Evolutionary conservation across 2,329 filamentous ascomycete species (phyloP).

Genomic region (Elsinoe ampelina): DNA sequence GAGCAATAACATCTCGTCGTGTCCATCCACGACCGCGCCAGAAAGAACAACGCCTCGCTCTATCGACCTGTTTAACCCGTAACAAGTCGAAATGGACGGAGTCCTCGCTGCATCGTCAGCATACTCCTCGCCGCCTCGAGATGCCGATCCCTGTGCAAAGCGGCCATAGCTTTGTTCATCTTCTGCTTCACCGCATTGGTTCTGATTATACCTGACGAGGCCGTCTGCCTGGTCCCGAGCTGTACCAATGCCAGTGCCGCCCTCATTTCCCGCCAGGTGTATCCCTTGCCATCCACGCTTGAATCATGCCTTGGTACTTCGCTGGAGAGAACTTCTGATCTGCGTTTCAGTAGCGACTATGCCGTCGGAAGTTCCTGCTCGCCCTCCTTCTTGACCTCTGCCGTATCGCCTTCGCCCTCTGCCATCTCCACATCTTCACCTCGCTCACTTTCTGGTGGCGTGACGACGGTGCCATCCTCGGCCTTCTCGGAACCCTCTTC

Average conservation of each 20-base stretch:
- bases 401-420: conserved; percentile 16
- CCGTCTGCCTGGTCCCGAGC: too few species aligned
- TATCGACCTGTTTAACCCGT: background rate
- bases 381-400: conserved; percentile 12
- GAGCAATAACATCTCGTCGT: background rate
- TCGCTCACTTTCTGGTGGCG: conserved; percentile 10
- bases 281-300: too few species aligned
- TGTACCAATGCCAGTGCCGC: too few species aligned
- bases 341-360: background rate
- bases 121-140: too few species aligned
- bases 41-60: background rate
- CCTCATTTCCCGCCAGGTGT: too few species aligned
- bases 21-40: background rate
- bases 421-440: conserved; percentile 21
- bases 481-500: conserved; percentile 11
- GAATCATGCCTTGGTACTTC: too few species aligned
- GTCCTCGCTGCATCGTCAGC: too few species aligned
- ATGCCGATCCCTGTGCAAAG: too few species aligned
- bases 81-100: too few species aligned
- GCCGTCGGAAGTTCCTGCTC: background rate
- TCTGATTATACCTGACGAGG: too few species aligned
- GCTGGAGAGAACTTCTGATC: background rate
- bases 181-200: too few species aligned
- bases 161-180: too few species aligned
- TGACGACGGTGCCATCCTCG: conserved; percentile 13